These are phyloP conservation scores for Penicillium egyptiacum DNA, from an alignment of 495 filamentous ascomycete genomes.

Conservation along the genomic window DNA sequence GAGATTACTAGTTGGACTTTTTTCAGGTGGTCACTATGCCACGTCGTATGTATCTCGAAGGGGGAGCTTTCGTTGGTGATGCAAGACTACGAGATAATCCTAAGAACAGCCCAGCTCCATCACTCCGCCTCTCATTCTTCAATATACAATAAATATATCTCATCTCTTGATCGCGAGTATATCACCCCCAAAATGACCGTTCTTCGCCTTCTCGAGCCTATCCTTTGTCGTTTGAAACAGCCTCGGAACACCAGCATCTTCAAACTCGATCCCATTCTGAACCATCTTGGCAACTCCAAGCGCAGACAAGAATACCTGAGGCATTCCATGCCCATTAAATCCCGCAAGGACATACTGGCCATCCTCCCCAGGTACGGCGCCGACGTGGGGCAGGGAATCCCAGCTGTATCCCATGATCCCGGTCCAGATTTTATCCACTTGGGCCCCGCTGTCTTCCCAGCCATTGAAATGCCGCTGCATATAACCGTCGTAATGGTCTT, in stretches of 20 bases:
- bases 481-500: slow-evolving; percentile 54
- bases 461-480: slow-evolving; percentile 48
- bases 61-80: background rate
- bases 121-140: background rate
- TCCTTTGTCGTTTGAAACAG: slow-evolving; percentile 33
- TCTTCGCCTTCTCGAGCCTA: background rate
- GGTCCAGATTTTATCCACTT: slow-evolving; percentile 48
- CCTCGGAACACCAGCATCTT: slow-evolving; percentile 37
- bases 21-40: no score
- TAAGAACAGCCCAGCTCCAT: background rate
- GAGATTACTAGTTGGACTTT: no score
- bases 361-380: slow-evolving; percentile 41
- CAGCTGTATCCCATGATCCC: slow-evolving; percentile 49
- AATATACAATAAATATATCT: background rate
- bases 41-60: no score
- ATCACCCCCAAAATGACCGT: background rate
- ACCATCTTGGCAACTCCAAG: slow-evolving; percentile 52
- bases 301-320: slow-evolving; percentile 43
- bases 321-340: slow-evolving; percentile 58
- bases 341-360: slow-evolving; percentile 51
- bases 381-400: slow-evolving; percentile 51
- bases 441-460: slow-evolving; percentile 45
- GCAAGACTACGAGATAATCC: background rate
- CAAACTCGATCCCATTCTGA: slow-evolving; percentile 29
- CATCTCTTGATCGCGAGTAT: background rate